Evolutionary conservation across 148 eudicot genomes (phyloP), one percentile per base, ranked within the genome.

Genomic region (Limonium bicolor): DNA sequence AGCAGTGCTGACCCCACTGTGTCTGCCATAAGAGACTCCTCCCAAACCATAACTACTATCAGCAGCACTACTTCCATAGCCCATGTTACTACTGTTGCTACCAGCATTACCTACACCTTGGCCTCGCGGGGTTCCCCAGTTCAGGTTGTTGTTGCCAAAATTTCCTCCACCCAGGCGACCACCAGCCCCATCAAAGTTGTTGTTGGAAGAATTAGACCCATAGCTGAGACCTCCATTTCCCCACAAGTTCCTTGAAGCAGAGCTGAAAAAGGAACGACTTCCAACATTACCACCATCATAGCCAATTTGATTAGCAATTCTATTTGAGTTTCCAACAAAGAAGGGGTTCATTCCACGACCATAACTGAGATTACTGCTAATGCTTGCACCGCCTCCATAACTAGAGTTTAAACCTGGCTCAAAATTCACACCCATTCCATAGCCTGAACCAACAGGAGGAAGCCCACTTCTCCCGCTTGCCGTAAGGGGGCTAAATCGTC

Each of bases 381-480:
- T 49, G 23, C 50, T 63, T 24, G 50, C 56, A 50, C 13, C 59
- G 17, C 63, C 58, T 15, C 74, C 71, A 41, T 54, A 65, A 48
- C 31, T 60, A 23, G 56, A 46, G 42, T 33, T 65, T 27, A 73
- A 26, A 5, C 69, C 71, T 2, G 76, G 71, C 41, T 77, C 84
- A 42, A 63, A 66, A 57, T 67, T 73, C 64, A 67, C 26, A 24
- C 69, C 67, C 54, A 61, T 51, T 59, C 62, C 77, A 49, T 49
- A 62, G 3, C 60, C 41, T 2, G 84, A 67, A 49, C 59, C 62
- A 48, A 60, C 66, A 4, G 77, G 65, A 30, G 71, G 46, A 47
- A 63, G 70, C 31, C 80, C 80, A 45, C 62, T 67, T 50, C 85
- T 62, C 20, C 70, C 75, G 34, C 58, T 58, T n/a, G n/a, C n/a